Evolutionary conservation across 2,329 filamentous ascomycete species (phyloP).

Genomic region (Claviceps arundinis): DNA sequence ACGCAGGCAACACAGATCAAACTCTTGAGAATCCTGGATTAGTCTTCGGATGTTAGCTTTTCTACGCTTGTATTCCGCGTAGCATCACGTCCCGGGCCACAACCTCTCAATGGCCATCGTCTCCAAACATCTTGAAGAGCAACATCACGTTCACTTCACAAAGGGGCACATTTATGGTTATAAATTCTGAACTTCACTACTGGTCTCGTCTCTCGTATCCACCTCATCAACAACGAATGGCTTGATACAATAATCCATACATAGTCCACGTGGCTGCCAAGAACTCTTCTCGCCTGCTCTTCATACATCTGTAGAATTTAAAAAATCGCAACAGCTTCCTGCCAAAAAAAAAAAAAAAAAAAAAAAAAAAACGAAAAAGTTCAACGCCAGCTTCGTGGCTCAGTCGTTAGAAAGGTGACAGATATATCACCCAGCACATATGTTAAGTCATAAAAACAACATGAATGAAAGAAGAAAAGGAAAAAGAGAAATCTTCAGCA

Average conservation of each 20-base stretch:
- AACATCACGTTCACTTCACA: neutral
- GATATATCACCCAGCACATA: constrained; percentile 1
- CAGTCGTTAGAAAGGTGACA: neutral
- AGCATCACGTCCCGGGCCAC: too few relatives aligned
- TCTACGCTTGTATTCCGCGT: too few relatives aligned
- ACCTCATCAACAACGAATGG: neutral
- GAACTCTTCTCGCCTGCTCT: neutral
- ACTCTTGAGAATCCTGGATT: too few relatives aligned
- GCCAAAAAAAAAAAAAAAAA: neutral
- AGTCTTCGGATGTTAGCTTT: too few relatives aligned
- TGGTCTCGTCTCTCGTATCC: neutral
- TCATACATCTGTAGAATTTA: too few relatives aligned
- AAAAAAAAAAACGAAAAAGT: neutral
- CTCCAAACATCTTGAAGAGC: neutral
- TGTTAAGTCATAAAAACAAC: constrained; percentile 1
- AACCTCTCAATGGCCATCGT: too few relatives aligned
- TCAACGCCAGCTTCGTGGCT: neutral
- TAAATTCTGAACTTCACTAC: neutral
- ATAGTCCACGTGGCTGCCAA: neutral
- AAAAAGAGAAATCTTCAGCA: constrained; percentile 12
- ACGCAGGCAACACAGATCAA: too few relatives aligned
- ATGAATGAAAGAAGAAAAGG: constrained; percentile 12
- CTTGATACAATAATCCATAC: neutral
- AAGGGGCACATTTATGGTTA: neutral
- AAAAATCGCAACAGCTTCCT: neutral